Base-by-base conservation (phyloP, 129 eudicot genomes). In the Silybum marianum region DNA sequence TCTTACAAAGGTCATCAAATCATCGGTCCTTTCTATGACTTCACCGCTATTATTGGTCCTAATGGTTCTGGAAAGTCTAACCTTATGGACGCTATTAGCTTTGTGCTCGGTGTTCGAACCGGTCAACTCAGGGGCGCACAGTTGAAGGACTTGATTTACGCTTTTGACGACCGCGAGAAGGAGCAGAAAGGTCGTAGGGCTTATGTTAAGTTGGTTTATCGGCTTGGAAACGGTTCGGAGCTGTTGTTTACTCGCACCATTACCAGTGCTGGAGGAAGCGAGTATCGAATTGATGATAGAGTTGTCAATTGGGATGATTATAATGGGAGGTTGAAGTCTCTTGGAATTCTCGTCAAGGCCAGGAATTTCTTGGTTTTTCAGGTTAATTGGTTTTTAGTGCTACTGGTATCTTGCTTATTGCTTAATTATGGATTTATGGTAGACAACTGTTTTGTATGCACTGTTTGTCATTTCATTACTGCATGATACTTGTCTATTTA, bases 21-120 rank as follows among this genome's bases (percentile, higher is more conserved):
- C 0, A 91, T 96, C 34, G 99, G 99, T 3, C 99, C 99, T 0
- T 96, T 96, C 74, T 83, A 75, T 78, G 95, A 96, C 80, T 96
- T 96, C 89, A 96, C 99, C 11, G 99, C 99, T 51, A 93, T 96
- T 4, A 96, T 96, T 30, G 99, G 99, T 18, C 99, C 99, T 2
- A 96, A 96, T 32, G 99, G 99, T 21, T 86, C 99, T 62, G 99
- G 99, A 0, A 96, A 96, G 46, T 96, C 99, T 7, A 96, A 96
- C 85, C 88, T 96, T 12, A 96, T 96, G 99, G 99, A 96, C 88
- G 99, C 99, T 23, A 96, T 96, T 74, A 88, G 93, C 88, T 96
- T 96, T 65, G 99, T 96, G 6, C 93, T 96, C 75, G 99, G 99
- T 36, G 99, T 96, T 13, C 97, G 98, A 0, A 93, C 98, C 2